phyloP scores from a whole-genome alignment of 208 protist genomes.

The Crithidia fasciculata region DNA sequence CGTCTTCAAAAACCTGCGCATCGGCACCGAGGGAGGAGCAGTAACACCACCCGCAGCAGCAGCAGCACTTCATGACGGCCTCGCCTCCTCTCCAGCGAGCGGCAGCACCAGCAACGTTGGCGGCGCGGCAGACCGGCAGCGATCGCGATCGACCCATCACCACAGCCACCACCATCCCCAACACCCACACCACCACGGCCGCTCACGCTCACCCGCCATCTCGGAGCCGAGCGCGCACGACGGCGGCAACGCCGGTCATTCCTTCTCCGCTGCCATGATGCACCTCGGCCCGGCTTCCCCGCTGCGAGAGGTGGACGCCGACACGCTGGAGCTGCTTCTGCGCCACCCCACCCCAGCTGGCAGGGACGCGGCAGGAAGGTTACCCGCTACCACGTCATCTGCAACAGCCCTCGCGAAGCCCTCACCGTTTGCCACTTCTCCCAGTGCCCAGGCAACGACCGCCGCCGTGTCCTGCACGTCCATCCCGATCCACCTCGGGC shows the following conservation, averaged over 20 bases:
- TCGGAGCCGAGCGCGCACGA: conserved; percentile 21
- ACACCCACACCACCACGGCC: not conserved
- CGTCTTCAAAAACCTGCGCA: conserved; percentile 22
- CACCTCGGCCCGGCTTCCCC: not conserved
- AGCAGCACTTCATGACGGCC: not conserved
- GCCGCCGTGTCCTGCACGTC: conserved; percentile 26
- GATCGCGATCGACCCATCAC: not conserved
- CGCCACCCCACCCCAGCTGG: conserved; percentile 9
- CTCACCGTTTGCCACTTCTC: not conserved
- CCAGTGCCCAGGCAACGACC: not conserved
- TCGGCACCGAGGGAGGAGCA: not conserved
- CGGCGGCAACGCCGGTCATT: not conserved
- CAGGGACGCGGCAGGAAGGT: not conserved
- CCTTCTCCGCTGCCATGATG: not conserved
- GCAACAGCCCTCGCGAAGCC: not conserved
- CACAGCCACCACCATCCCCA: not conserved
- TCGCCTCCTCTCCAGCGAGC: not conserved
- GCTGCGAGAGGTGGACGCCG: conserved; percentile 12
- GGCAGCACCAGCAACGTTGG: not conserved
- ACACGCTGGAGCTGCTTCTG: conserved; percentile 24
- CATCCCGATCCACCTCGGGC: conserved; percentile 30
- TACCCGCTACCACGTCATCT: not conserved
- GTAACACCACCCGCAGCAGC: not conserved
- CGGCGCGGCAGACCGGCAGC: not conserved
- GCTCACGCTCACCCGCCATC: not conserved